Evolutionary conservation across 352 stramenopile genomes (phyloP), one percentile per base, ranked within the genome.

Genomic region (Globisporangium solare): DNA sequence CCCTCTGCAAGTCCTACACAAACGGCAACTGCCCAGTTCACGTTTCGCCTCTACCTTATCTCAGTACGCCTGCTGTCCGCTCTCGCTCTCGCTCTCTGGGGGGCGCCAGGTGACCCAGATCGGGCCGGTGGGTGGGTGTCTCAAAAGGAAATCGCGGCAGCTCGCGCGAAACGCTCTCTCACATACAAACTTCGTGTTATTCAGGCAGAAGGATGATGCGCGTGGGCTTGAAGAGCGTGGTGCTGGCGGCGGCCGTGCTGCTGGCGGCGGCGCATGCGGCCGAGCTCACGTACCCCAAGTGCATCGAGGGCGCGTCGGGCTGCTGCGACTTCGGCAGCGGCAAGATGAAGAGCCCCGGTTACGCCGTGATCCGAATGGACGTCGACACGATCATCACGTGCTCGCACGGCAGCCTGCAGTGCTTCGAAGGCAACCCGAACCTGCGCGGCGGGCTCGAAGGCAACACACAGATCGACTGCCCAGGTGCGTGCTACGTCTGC

Each of bases 351-450:
- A 74, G 77, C 60, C 80, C 67, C 27, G 80, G 80, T 27, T 88
- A 85, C 65, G 61, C 83, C 12, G 71, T 88, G 31, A 56, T 83
- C 40, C 51, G 56, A 39, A 27, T 86, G 42, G 70, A 71, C 12
- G 66, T 70, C 37, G 74, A 76, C 52, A 78, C 79, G 53, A 75
- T 84, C 48, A 71, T 90, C 63, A 90, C 80, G 27, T 90, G 80
- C 67, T 70, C 64, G 40, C 63, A 74, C 45, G 71, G 72, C 53
- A 58, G 52, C 37, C 65, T 90, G 63, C 66, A 70, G 52, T 90
- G 80, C 66, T 76, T 76, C 35, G 53, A 64, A 22, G 77, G 79
- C 47, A 88, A 90, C 67, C 76, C 80, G 6, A 73, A 67, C 54
- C 64, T 83, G 59, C 71, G 67, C 24, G 76, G 74, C 5, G 64